A percentile compares a stretch with the other conserved stretches of the same genome.
phyloP scores from a whole-genome alignment of 352 stramenopile species.

The Globisporangium spiculum region DNA sequence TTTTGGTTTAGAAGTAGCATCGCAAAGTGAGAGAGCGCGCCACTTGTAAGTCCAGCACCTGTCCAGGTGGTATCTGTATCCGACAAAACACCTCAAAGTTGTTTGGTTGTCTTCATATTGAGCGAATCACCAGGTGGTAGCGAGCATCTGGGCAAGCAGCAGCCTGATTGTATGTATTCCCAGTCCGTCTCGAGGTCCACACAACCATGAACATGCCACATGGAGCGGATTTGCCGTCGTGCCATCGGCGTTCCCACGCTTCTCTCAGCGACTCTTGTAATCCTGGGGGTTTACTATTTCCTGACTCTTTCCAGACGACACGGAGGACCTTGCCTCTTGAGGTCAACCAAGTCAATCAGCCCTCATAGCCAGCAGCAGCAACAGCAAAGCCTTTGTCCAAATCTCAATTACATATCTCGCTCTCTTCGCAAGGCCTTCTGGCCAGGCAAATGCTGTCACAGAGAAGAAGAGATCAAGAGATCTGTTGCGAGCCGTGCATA shows the following conservation, averaged over 20 bases:
- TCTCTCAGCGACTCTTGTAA: background rate
- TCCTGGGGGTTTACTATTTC: background rate
- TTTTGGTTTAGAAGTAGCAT: too few species aligned
- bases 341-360: background rate
- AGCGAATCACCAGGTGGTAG: background rate
- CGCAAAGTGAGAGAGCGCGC: too few species aligned
- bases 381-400: background rate
- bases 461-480: background rate
- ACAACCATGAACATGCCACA: background rate
- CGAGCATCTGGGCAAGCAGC: too few species aligned
- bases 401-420: background rate
- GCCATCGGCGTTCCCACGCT: background rate
- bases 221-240: background rate
- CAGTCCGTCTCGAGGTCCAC: background rate
- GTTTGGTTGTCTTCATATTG: background rate
- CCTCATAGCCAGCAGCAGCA: background rate
- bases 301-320: background rate
- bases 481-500: background rate
- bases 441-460: background rate
- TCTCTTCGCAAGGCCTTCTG: background rate
- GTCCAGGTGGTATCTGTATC: background rate
- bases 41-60: background rate
- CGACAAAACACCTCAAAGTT: background rate
- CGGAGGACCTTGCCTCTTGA: background rate
- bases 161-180: background rate